phyloP scores from a whole-genome alignment of 345 rosid genomes.

The Populus nigra region DNA sequence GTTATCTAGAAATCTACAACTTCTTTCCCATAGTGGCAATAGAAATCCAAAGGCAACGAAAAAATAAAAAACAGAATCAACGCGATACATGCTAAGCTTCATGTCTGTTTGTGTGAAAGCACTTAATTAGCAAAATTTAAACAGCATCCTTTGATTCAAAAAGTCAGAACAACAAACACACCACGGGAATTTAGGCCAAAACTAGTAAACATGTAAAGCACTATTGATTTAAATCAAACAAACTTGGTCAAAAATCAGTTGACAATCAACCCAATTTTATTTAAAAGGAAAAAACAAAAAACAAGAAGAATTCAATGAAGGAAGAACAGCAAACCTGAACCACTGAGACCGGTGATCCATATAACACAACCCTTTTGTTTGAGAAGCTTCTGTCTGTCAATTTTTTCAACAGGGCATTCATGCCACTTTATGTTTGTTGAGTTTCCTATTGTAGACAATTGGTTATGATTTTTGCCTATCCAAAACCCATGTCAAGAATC shows the following conservation, averaged over 20 bases:
- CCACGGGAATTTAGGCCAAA: neutral
- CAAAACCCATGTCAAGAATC: neutral
- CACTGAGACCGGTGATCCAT: slow-evolving; percentile 35
- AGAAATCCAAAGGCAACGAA: neutral
- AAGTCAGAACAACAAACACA: neutral
- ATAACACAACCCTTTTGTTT: slow-evolving; percentile 30
- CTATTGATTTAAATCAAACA: neutral
- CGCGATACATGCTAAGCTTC: neutral
- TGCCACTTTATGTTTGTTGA: slow-evolving; percentile 34
- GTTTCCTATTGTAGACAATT: slow-evolving; percentile 20
- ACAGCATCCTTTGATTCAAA: neutral
- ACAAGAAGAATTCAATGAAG: neutral
- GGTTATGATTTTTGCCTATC: slow-evolving; percentile 7
- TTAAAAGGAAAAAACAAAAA: neutral
- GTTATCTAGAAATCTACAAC: neutral
- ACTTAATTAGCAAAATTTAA: neutral
- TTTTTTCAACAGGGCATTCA: slow-evolving; percentile 17
- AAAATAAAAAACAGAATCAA: neutral
- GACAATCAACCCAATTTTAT: neutral
- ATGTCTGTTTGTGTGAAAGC: neutral
- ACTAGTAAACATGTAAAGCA: neutral
- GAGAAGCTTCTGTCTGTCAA: slow-evolving; percentile 21
- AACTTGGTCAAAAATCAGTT: neutral
- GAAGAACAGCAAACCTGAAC: slow-evolving; percentile 22
- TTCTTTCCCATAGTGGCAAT: neutral